Evolutionary conservation across 805 yeast genomes (phyloP).

Genomic region (Saccharomycopsis fibuligera): DNA sequence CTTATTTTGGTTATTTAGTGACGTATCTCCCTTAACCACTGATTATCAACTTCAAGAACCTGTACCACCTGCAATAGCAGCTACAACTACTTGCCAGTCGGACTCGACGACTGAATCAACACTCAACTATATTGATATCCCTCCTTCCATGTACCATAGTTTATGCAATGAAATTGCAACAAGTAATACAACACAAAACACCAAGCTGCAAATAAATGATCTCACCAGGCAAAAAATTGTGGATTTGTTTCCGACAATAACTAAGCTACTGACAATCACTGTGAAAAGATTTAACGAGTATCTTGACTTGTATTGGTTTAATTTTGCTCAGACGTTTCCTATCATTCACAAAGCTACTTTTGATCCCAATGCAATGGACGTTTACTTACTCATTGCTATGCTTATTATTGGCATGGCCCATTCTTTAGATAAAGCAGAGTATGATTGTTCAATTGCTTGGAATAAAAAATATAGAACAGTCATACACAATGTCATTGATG

Average conservation of each 20-base stretch:
- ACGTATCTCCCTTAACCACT: constrained; percentile 5
- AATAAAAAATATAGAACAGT: constrained; percentile 10
- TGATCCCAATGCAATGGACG: constrained; percentile 13
- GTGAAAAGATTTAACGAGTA: constrained; percentile 11
- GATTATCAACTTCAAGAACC: no score
- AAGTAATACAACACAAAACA: background rate
- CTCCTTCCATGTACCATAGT: background rate
- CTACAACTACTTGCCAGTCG: background rate
- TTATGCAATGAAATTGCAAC: background rate
- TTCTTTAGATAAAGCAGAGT: constrained; percentile 9
- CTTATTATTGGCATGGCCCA: constrained; percentile 18
- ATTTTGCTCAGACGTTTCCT: constrained; percentile 17
- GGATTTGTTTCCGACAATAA: background rate
- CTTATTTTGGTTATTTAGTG: constrained; percentile 18
- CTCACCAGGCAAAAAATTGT: constrained; percentile 8
- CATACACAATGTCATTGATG: constrained; percentile 6
- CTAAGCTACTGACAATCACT: constrained; percentile 1
- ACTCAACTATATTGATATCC: constrained; percentile 2
- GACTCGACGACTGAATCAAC: background rate
- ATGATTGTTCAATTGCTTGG: constrained; percentile 3
- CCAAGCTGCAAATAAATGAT: background rate
- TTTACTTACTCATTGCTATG: constrained; percentile 15
- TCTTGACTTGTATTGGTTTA: constrained; percentile 17
- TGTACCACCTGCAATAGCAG: no score
- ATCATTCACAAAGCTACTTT: constrained; percentile 18